Conservation (phyloP, 495 filamentous ascomycete species). For the Neurospora sp. region DNA sequence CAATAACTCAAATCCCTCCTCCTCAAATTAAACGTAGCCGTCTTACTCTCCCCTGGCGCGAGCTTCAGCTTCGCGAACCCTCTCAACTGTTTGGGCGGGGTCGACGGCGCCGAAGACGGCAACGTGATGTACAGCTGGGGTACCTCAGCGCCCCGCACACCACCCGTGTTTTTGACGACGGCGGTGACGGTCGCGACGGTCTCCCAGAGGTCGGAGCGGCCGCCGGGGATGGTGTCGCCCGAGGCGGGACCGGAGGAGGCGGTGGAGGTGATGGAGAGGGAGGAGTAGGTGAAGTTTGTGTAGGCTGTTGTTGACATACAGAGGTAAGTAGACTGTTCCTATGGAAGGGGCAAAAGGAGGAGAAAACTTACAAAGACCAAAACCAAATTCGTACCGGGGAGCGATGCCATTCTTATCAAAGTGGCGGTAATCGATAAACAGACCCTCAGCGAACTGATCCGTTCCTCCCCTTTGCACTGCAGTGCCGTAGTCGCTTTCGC, state of each 20-base stretch:
- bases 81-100: conserved; percentile 42
- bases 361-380: conserved; percentile 45
- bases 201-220: conserved; percentile 56
- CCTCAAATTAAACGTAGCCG: conserved; percentile 37
- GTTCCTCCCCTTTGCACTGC: conserved; percentile 39
- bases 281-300: conserved; percentile 46
- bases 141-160: conserved; percentile 59
- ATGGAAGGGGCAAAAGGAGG: background rate
- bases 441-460: conserved; percentile 61
- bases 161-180: conserved; percentile 58
- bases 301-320: conserved; percentile 28
- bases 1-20: conserved; percentile 48
- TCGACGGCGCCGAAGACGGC: conserved; percentile 37
- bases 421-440: conserved; percentile 78
- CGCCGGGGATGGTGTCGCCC: conserved; percentile 54
- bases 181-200: conserved; percentile 46
- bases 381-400: conserved; percentile 55
- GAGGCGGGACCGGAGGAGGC: conserved; percentile 38
- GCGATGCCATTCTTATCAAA: conserved; percentile 58
- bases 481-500: conserved; percentile 67
- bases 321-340: conserved; percentile 1
- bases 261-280: conserved; percentile 33
- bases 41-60: conserved; percentile 30
- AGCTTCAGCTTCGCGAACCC: conserved; percentile 49
- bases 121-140: conserved; percentile 51